Conservation (phyloP, 306 rosid genomes). For the Mimosa pudica region DNA sequence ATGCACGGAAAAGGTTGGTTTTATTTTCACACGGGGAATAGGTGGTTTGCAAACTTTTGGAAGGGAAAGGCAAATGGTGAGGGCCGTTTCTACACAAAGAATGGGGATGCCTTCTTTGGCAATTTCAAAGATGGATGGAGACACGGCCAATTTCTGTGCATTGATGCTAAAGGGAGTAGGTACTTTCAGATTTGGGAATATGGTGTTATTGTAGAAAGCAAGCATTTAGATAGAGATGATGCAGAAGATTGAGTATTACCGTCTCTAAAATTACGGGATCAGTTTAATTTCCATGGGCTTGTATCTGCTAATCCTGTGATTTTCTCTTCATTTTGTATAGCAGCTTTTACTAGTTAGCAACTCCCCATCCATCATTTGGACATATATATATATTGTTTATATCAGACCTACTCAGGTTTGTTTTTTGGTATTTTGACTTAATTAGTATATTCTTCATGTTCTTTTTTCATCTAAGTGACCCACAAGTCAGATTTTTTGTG, state of each 20-base stretch:
- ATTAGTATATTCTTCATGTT: background rate
- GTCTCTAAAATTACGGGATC: slow-evolving; percentile 11
- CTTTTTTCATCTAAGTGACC: background rate
- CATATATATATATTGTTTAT: background rate
- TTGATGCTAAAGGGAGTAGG: slow-evolving; percentile 77
- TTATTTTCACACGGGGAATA: slow-evolving; percentile 85
- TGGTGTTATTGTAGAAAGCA: slow-evolving; percentile 63
- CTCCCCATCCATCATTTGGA: background rate
- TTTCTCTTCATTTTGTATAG: slow-evolving; percentile 21
- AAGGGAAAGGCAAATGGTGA: slow-evolving; percentile 98
- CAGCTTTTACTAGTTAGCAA: background rate
- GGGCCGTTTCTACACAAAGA: slow-evolving; percentile 87
- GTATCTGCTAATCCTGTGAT: background rate
- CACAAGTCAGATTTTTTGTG: background rate
- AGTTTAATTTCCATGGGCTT: slow-evolving; percentile 10
- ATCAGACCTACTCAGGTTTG: background rate
- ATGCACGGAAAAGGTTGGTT: slow-evolving; percentile 99
- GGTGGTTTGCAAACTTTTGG: slow-evolving; percentile 98
- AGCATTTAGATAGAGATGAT: slow-evolving; percentile 44
- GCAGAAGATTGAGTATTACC: slow-evolving; percentile 30
- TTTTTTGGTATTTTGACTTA: too few species aligned
- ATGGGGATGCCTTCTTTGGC: slow-evolving; percentile 86
- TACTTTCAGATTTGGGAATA: slow-evolving; percentile 69
- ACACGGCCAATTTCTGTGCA: slow-evolving; percentile 81
- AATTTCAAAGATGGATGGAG: slow-evolving; percentile 91